Percentiles rank a stretch among this genome's conserved stretches.
These are phyloP conservation scores for Ceratobasidium sp. DNA, from an alignment of 1,284 basidiomycete genomes.

Conservation along the genomic window DNA sequence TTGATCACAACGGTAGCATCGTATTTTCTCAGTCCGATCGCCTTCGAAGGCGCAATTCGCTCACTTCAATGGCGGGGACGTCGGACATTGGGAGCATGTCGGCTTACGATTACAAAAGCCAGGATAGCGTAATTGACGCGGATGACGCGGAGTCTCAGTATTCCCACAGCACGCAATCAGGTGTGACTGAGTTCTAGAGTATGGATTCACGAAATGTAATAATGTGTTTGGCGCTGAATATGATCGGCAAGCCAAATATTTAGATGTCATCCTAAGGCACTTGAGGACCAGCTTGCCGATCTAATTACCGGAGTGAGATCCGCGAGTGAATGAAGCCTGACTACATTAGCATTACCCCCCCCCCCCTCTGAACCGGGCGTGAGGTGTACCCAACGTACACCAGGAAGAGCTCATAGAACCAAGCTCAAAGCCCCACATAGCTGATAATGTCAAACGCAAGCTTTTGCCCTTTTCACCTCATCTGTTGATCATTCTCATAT, in stretches of 20 bases:
- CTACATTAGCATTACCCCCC: too few relatives aligned
- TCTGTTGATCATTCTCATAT: too few relatives aligned
- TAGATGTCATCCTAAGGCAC: too few relatives aligned
- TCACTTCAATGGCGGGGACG: slow-evolving; percentile 81
- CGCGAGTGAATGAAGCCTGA: too few relatives aligned
- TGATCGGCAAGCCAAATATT: background rate
- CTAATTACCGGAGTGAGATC: too few relatives aligned
- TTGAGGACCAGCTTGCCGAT: too few relatives aligned
- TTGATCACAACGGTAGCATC: slow-evolving; percentile 65
- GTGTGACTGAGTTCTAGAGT: slow-evolving; percentile 80
- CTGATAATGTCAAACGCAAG: too few relatives aligned
- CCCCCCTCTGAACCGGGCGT: too few relatives aligned
- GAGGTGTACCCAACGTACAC: too few relatives aligned
- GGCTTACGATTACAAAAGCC: slow-evolving; percentile 88
- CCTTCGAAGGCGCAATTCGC: slow-evolving; percentile 75
- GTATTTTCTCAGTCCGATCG: slow-evolving; percentile 87
- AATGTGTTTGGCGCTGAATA: background rate
- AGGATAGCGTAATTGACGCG: slow-evolving; percentile 79
- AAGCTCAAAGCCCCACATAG: too few relatives aligned
- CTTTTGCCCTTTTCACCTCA: too few relatives aligned
- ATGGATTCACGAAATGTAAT: background rate
- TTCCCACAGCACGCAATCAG: slow-evolving; percentile 69
- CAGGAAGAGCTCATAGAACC: too few relatives aligned
- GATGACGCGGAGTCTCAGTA: slow-evolving; percentile 90
- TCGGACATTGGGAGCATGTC: slow-evolving; percentile 80